Conservation (phyloP, 805 yeast species). For the Hermanozyma aechmeae region DNA sequence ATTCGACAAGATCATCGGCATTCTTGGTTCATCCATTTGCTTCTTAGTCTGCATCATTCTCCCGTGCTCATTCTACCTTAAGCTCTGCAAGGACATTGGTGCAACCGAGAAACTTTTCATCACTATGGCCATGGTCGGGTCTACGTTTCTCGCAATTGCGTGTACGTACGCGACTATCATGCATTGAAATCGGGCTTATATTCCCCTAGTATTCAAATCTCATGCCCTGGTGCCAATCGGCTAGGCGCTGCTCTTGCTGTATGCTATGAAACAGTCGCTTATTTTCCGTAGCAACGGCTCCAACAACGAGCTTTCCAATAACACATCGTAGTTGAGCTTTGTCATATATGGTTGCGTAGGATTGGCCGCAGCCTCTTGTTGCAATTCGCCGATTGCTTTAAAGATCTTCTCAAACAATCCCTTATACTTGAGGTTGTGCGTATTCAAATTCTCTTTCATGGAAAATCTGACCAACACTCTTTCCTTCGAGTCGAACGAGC, state of each 20-base stretch:
- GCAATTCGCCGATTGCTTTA: constrained; percentile 5
- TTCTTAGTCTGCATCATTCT: constrained; percentile 71
- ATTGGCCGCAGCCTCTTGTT: neutral
- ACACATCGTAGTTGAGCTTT: neutral
- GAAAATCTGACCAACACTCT: constrained; percentile 18
- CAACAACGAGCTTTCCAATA: neutral
- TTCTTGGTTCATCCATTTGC: constrained; percentile 74
- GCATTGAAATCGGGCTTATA: no score
- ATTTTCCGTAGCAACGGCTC: neutral
- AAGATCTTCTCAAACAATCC: constrained; percentile 23
- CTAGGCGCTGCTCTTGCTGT: no score
- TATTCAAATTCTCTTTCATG: constrained; percentile 27
- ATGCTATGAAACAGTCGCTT: neutral
- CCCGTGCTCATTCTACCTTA: constrained; percentile 61
- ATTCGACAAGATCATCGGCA: constrained; percentile 74
- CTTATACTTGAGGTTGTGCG: constrained; percentile 28
- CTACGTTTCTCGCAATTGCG: constrained; percentile 9
- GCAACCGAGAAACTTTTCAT: constrained; percentile 8
- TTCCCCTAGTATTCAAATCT: no score
- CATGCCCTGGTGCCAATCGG: no score
- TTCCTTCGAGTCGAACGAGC: constrained; percentile 17
- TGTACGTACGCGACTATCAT: constrained; percentile 10
- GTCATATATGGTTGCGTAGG: neutral
- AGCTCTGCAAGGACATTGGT: constrained; percentile 11
- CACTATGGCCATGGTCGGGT: constrained; percentile 3